Base-by-base conservation (phyloP, 73 alveolate genomes). In the Loxodes magnus region DNA sequence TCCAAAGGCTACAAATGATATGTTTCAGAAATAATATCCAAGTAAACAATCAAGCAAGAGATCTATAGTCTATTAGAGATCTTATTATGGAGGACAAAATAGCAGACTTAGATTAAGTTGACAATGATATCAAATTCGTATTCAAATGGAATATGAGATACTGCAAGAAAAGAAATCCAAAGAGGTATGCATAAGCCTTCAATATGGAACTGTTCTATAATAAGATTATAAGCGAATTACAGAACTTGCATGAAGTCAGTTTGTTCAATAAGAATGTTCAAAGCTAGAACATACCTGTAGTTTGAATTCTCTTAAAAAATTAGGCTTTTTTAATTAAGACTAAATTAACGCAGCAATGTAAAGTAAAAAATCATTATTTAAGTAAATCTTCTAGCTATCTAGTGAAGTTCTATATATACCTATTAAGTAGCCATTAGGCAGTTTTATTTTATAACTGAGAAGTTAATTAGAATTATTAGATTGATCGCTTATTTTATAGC, bases 131-230 rank as follows among this genome's bases (percentile, higher is more conserved):
- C 2, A 16, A 41, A 15, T 21, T 10, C n/a, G 27, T 46, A 25
- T 46, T 46, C 34, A 46, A 46, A 2, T 20, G n/a, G 27, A 41
- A n/a, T n/a, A 10, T 23, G 0, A 46, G 27, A 24, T n/a, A 25
- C 43, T 46, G n/a, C 27, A 46, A 46, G 59, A 46, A 46, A 24
- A 46, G 26, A 24, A 46, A 46, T 23, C 59, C 22, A 24, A 46
- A 37, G 9, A 12, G 22, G 7, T 46, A 46, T 46, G 22, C 59
- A 10, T 41, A 46, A 24, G 59, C 27, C n/a, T 46, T 46, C 39
- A 46, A 46, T 24, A n/a, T 46, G 59, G 43, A 46, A 24, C 34
- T 46, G 7, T 46, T 12, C 27, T 19, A 46, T 25, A 46, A 46
- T 23, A 46, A 46, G 27, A 46, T 46, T n/a, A 37, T 46, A 7